These are phyloP conservation scores for Vigna reflexopilosa DNA, from an alignment of 306 rosid species.

Conservation along the genomic window DNA sequence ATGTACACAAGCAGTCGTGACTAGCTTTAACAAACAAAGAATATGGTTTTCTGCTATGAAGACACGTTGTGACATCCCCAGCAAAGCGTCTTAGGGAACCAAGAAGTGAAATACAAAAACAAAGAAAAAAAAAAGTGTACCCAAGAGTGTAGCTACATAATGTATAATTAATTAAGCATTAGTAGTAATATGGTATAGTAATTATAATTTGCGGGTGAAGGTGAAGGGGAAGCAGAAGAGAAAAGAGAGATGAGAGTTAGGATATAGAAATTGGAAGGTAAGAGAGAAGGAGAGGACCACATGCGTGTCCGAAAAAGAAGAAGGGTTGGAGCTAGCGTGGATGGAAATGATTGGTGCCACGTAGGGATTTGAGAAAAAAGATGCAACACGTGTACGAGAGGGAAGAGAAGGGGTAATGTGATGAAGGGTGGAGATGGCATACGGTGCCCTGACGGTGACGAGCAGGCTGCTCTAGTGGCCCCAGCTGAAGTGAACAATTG, in stretches of 20 bases:
- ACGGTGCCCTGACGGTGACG: constrained; percentile 64
- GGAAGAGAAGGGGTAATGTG: neutral
- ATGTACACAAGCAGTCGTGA: neutral
- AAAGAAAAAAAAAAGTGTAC: too few relatives aligned
- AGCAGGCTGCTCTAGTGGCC: constrained; percentile 80
- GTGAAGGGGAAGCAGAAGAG: neutral
- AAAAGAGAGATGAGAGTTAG: neutral
- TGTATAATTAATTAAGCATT: too few relatives aligned
- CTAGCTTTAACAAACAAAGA: constrained; percentile 17
- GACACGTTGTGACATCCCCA: constrained; percentile 70
- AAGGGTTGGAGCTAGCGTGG: constrained; percentile 53
- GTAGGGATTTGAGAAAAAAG: constrained; percentile 5
- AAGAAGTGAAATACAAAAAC: neutral
- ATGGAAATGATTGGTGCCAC: constrained; percentile 54
- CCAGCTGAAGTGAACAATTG: constrained; percentile 49
- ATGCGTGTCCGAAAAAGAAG: constrained; percentile 76
- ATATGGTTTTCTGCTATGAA: constrained; percentile 46
- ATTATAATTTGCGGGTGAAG: neutral
- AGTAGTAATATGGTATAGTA: neutral
- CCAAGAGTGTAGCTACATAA: too few relatives aligned
- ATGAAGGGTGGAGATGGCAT: constrained; percentile 44
- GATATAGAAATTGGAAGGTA: neutral
- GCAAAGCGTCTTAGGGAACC: constrained; percentile 29
- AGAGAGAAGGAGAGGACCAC: constrained; percentile 51
- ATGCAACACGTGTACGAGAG: constrained; percentile 56